Evolutionary conservation across 1,284 basidiomycete species (phyloP).

Genomic region (Marasmius tenuissimus): DNA sequence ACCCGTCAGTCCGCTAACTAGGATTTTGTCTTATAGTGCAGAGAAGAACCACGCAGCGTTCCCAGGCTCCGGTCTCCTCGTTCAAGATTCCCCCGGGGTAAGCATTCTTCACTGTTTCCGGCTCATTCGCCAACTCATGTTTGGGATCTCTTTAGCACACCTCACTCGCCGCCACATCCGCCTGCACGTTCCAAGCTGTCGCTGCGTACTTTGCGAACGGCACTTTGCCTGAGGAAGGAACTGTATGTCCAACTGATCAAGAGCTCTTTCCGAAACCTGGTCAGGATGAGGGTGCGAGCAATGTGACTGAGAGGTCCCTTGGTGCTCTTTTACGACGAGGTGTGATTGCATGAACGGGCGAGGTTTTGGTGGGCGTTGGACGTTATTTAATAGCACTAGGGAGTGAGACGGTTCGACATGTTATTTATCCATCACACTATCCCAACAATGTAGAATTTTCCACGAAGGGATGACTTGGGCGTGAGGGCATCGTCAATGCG

Average conservation of each 20-base stretch:
- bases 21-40: slow-evolving; percentile 27
- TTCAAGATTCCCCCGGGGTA: slow-evolving; percentile 44
- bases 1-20: background rate
- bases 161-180: slow-evolving; percentile 39
- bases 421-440: no score
- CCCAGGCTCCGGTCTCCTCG: slow-evolving; percentile 34
- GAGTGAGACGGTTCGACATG: no score
- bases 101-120: slow-evolving; percentile 15
- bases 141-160: slow-evolving; percentile 33
- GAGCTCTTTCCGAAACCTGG: background rate
- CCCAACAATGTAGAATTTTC: no score
- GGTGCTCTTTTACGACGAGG: no score
- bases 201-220: slow-evolving; percentile 42
- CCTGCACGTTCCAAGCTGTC: slow-evolving; percentile 41
- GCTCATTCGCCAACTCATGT: no score
- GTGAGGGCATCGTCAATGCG: no score
- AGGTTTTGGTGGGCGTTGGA: no score
- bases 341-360: no score
- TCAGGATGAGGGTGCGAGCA: no score
- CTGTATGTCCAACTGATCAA: slow-evolving; percentile 34
- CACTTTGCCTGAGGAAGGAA: slow-evolving; percentile 37
- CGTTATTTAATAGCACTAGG: no score
- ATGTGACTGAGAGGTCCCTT: no score
- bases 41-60: slow-evolving; percentile 38
- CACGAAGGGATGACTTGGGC: no score